Percentiles rank a stretch among this genome's conserved stretches.
Evolutionary conservation across 805 yeast genomes (phyloP).

Genomic region (Nakazawaea sp.): DNA sequence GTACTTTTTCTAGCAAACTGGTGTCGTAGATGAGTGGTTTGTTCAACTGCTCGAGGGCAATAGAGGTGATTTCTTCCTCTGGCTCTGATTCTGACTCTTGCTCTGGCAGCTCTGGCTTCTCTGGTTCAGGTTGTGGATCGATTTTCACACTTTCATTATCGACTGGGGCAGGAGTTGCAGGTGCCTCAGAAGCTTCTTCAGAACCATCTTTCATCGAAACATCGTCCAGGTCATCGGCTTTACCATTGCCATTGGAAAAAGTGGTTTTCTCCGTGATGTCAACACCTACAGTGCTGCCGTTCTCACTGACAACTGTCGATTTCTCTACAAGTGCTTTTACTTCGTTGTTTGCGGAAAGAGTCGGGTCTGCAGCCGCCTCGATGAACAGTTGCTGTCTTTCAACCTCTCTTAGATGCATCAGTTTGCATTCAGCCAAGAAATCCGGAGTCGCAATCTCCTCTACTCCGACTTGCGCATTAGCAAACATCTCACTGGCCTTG

Average conservation of each 20-base stretch:
- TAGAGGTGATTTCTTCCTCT: slow-evolving; percentile 11
- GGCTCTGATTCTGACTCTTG: slow-evolving; percentile 12
- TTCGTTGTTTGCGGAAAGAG: too few relatives aligned
- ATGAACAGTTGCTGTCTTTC: slow-evolving; percentile 39
- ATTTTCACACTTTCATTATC: slow-evolving; percentile 13
- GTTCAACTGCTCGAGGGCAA: slow-evolving; percentile 9
- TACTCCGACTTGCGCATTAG: slow-evolving; percentile 91
- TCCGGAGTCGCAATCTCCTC: slow-evolving; percentile 80
- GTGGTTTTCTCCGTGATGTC: slow-evolving; percentile 3
- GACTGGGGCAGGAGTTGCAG: slow-evolving; percentile 9
- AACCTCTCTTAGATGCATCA: slow-evolving; percentile 59
- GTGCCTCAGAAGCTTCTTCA: slow-evolving; percentile 7
- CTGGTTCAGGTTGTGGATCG: slow-evolving; percentile 2
- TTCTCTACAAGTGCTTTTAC: too few relatives aligned
- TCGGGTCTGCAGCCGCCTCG: not conserved
- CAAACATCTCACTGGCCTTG: slow-evolving; percentile 89
- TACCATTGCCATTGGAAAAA: not conserved
- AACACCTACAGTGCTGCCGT: not conserved
- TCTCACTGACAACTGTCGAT: not conserved
- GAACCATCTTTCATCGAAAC: too few relatives aligned
- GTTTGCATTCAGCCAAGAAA: slow-evolving; percentile 70
- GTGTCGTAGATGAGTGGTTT: slow-evolving; percentile 25
- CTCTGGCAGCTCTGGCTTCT: slow-evolving; percentile 14
- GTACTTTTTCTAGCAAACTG: slow-evolving; percentile 20
- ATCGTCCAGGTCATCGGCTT: slow-evolving; percentile 1